Conservation (phyloP, 768 basidiomycete species). For the Russula dissimulans region DNA sequence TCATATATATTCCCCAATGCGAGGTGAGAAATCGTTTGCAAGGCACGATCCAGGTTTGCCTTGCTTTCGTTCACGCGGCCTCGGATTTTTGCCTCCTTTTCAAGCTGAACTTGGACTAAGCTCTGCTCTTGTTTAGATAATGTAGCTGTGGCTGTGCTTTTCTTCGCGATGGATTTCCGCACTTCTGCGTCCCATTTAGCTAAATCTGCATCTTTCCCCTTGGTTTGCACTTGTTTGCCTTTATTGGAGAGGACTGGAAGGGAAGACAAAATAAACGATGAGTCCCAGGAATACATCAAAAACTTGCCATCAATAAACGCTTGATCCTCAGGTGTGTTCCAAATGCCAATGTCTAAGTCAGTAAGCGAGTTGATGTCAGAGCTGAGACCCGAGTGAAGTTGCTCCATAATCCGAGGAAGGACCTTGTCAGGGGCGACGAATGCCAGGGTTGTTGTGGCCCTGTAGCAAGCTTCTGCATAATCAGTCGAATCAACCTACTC, state of each 20-base stretch:
- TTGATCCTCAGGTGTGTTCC: conserved; percentile 77
- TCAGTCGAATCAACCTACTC: neutral
- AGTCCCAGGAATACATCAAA: neutral
- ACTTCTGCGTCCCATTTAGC: conserved; percentile 94
- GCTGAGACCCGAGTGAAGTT: conserved; percentile 58
- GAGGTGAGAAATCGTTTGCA: conserved; percentile 60
- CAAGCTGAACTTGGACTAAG: conserved; percentile 74
- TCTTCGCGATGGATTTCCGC: conserved; percentile 71
- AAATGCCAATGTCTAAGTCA: conserved; percentile 70
- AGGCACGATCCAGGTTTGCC: conserved; percentile 49
- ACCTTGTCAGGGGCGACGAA: conserved; percentile 69
- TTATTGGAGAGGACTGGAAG: conserved; percentile 57
- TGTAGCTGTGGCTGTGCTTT: conserved; percentile 37
- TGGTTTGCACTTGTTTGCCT: conserved; percentile 40
- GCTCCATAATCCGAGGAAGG: conserved; percentile 61
- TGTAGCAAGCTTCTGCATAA: conserved; percentile 53
- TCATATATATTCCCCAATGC: conserved; percentile 41
- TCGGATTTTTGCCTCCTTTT: conserved; percentile 67
- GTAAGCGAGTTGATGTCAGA: conserved; percentile 51
- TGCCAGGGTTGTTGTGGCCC: conserved; percentile 62
- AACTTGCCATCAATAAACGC: conserved; percentile 66
- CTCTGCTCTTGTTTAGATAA: conserved; percentile 82
- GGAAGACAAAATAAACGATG: neutral
- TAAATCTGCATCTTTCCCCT: conserved; percentile 84
- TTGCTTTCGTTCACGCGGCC: conserved; percentile 47